Percentiles rank a stretch among this genome's conserved stretches.
These are phyloP conservation scores for Fusarium verticillioides DNA, from an alignment of 2,329 filamentous ascomycete species.

Conservation along the genomic window DNA sequence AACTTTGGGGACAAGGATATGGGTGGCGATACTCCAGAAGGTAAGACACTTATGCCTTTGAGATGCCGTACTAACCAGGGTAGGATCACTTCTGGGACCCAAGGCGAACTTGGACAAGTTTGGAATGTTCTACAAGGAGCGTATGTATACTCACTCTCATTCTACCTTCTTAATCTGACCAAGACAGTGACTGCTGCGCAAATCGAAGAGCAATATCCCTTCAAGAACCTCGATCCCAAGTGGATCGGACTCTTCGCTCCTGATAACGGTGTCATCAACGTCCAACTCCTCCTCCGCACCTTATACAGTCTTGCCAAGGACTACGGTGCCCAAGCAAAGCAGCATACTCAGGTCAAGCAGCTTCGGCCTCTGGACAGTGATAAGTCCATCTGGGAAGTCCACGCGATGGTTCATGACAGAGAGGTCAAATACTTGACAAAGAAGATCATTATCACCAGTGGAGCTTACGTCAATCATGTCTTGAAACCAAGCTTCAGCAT, in stretches of 20 bases:
- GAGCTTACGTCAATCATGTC: conserved; percentile 24
- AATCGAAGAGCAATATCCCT: conserved; percentile 18
- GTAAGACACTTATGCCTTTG: not conserved
- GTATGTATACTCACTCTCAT: not conserved
- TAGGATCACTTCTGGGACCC: conserved; percentile 1
- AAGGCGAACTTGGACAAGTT: conserved; percentile 5
- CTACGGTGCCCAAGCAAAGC: conserved; percentile 18
- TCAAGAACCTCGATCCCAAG: conserved; percentile 1
- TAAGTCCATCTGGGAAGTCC: conserved; percentile 11
- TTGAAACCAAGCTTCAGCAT: conserved; percentile 25
- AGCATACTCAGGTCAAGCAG: conserved; percentile 16
- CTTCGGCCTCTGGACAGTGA: conserved; percentile 6
- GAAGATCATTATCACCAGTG: conserved; percentile 20
- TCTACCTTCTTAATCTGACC: not conserved
- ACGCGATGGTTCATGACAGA: not conserved
- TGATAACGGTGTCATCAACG: conserved; percentile 28
- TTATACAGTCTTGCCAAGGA: conserved; percentile 18
- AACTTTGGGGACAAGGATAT: conserved; percentile 23
- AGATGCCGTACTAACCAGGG: rapidly evolving
- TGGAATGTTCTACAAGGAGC: conserved; percentile 7
- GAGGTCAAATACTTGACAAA: not conserved
- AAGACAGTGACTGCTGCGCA: not conserved
- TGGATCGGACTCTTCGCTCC: conserved; percentile 22
- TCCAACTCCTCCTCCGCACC: conserved; percentile 11
- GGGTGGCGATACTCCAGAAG: conserved; percentile 9